Conservation (phyloP, 352 stramenopile species). For the Pythium monospermum region DNA sequence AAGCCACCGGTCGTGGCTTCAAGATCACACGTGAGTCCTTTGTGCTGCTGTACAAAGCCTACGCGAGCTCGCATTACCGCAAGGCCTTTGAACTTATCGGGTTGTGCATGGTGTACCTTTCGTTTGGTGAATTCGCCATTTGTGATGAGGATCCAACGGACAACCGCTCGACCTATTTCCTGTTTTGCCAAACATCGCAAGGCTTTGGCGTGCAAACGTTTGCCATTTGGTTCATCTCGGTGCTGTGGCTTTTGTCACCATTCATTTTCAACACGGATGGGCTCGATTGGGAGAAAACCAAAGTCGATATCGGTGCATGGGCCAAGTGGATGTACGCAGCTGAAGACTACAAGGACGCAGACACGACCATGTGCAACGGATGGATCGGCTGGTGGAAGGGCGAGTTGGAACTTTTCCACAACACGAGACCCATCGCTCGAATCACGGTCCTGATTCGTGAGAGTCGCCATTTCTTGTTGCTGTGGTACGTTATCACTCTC, state of each 20-base stretch:
- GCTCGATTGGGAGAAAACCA: slow-evolving; percentile 81
- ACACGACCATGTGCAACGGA: slow-evolving; percentile 56
- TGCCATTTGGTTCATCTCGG: slow-evolving; percentile 68
- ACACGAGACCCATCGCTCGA: slow-evolving; percentile 60
- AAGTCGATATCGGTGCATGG: slow-evolving; percentile 69
- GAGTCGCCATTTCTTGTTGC: slow-evolving; percentile 73
- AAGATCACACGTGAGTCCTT: slow-evolving; percentile 83
- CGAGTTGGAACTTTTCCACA: slow-evolving; percentile 68
- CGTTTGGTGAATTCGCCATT: slow-evolving; percentile 68
- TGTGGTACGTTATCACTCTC: slow-evolving; percentile 83
- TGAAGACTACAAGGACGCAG: slow-evolving; percentile 56
- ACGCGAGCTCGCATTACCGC: slow-evolving; percentile 65
- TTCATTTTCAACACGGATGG: slow-evolving; percentile 88
- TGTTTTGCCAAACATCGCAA: slow-evolving; percentile 67
- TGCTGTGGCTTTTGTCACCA: slow-evolving; percentile 68
- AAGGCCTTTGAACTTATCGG: slow-evolving; percentile 77
- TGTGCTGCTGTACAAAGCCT: slow-evolving; percentile 78
- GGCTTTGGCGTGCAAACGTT: slow-evolving; percentile 79
- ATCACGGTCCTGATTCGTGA: slow-evolving; percentile 75
- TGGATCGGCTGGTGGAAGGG: slow-evolving; percentile 86
- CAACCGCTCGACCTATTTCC: slow-evolving; percentile 39
- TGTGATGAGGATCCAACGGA: slow-evolving; percentile 42
- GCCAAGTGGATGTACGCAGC: slow-evolving; percentile 79
- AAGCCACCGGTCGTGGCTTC: slow-evolving; percentile 75
- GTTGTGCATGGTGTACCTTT: slow-evolving; percentile 67